Evolutionary conservation across 768 basidiomycete species (phyloP).

Genomic region (Sarcodon sp.): DNA sequence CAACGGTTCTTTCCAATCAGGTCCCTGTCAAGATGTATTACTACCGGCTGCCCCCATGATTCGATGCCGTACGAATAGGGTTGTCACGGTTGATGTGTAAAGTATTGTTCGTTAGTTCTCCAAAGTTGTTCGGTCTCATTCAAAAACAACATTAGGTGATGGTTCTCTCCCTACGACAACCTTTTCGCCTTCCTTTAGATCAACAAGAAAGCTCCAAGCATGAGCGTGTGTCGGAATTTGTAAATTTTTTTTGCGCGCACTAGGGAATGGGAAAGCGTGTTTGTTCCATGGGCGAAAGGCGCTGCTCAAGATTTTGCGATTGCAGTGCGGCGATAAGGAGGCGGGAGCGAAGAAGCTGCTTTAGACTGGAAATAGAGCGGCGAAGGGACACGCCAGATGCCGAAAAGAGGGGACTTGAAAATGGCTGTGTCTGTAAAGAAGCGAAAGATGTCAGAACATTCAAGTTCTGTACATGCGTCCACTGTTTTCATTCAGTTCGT

Average conservation of each 20-base stretch:
- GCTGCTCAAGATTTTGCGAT: conserved; percentile 74
- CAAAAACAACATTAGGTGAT: conserved; percentile 17
- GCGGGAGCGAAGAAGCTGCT: conserved; percentile 33
- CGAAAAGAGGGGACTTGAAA: too few relatives aligned
- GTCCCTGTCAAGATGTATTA: too few relatives aligned
- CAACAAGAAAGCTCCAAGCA: conserved; percentile 38
- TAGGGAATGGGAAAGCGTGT: conserved; percentile 81
- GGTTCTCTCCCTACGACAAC: conserved; percentile 21
- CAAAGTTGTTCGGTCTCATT: conserved; percentile 57
- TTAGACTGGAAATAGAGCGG: conserved; percentile 29
- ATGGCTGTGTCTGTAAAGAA: too few relatives aligned
- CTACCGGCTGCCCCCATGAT: too few relatives aligned
- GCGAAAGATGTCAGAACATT: too few relatives aligned
- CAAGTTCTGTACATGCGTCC: too few relatives aligned
- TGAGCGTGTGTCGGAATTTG: conserved; percentile 71
- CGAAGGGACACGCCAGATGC: too few relatives aligned
- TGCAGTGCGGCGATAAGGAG: conserved; percentile 44
- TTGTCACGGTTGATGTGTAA: conserved; percentile 12
- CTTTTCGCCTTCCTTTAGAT: conserved; percentile 28
- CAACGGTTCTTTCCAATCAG: too few relatives aligned
- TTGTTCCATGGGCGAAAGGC: conserved; percentile 83
- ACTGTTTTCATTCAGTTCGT: too few relatives aligned
- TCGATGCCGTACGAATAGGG: too few relatives aligned
- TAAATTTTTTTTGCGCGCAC: conserved; percentile 81
- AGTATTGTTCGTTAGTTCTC: conserved; percentile 82